phyloP scores from a whole-genome alignment of 352 stramenopile species.

The Phytopythium chamaehyphon region DNA sequence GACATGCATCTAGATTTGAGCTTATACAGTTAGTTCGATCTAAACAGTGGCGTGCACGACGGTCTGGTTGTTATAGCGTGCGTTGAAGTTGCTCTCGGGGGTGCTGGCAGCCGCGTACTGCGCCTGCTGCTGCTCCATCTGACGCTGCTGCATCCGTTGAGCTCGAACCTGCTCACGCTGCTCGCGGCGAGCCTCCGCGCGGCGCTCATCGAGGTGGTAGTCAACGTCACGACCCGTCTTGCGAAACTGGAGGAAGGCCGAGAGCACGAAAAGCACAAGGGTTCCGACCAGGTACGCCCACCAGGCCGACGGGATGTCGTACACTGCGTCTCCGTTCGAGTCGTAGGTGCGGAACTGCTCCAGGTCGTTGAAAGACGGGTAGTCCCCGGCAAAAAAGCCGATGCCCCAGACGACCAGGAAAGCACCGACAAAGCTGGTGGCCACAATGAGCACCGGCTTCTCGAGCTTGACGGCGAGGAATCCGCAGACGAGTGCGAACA shows the following conservation, averaged over 20 bases:
- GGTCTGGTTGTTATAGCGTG: neutral
- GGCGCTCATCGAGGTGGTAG: conserved; percentile 22
- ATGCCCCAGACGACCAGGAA: conserved; percentile 47
- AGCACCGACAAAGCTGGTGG: conserved; percentile 43
- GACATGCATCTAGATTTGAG: neutral
- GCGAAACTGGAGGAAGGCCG: conserved; percentile 40
- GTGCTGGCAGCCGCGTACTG: neutral
- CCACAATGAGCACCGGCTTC: conserved; percentile 42
- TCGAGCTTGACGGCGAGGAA: conserved; percentile 47
- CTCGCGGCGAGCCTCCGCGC: neutral
- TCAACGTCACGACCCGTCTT: conserved; percentile 36
- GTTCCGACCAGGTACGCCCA: conserved; percentile 58
- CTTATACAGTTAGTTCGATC: neutral
- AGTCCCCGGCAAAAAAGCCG: conserved; percentile 59
- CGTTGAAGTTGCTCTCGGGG: conserved; percentile 5
- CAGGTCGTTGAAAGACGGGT: conserved; percentile 50
- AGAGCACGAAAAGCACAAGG: conserved; percentile 44
- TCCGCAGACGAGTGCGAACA: conserved; percentile 44
- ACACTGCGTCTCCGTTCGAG: conserved; percentile 23
- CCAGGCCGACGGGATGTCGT: conserved; percentile 46
- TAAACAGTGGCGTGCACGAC: conserved; percentile 3
- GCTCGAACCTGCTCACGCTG: neutral
- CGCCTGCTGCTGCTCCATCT: neutral
- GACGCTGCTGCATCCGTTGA: neutral
- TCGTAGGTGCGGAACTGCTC: conserved; percentile 25